Evolutionary conservation across 768 basidiomycete genomes (phyloP).

Genomic region (Xerocomus potaroensis): DNA sequence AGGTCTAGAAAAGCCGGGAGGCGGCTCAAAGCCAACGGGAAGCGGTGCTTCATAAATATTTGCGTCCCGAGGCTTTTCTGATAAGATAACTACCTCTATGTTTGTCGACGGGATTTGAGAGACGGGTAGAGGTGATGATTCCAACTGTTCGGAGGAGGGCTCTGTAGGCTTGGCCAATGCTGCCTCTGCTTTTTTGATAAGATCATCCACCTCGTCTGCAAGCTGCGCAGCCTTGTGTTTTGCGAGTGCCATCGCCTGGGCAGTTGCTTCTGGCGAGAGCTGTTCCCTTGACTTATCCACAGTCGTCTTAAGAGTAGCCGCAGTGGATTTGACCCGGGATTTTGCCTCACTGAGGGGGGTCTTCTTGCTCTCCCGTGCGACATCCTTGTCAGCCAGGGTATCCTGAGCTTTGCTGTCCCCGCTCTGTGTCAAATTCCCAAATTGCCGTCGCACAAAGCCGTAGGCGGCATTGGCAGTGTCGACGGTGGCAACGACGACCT

Average conservation of each 20-base stretch:
- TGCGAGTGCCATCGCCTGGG: conserved; percentile 40
- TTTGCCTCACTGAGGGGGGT: conserved; percentile 42
- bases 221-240: conserved; percentile 46
- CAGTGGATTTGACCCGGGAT: conserved; percentile 38
- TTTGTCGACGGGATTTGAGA: conserved; percentile 20
- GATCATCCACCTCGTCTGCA: conserved; percentile 60
- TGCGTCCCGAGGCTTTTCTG: conserved; percentile 22
- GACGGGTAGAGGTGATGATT: conserved; percentile 21
- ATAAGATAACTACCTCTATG: conserved; percentile 24
- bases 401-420: conserved; percentile 28
- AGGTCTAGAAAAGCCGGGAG: conserved; percentile 79
- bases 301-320: conserved; percentile 46
- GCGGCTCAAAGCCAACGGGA: conserved; percentile 93
- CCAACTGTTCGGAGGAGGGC: conserved; percentile 19
- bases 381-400: conserved; percentile 26
- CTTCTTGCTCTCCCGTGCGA: conserved; percentile 32
- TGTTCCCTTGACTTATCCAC: conserved; percentile 37
- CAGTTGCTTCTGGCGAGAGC: conserved; percentile 20
- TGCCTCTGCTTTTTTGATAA: conserved; percentile 69
- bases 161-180: conserved; percentile 50
- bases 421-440: conserved; percentile 36
- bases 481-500: conserved; percentile 51
- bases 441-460: conserved; percentile 46
- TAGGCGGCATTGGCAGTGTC: conserved; percentile 47
- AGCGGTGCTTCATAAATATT: conserved; percentile 61